Evolutionary conservation across 202 grass and related monocot genomes (phyloP).

Genomic region (Dendrocalamus latiflorus): DNA sequence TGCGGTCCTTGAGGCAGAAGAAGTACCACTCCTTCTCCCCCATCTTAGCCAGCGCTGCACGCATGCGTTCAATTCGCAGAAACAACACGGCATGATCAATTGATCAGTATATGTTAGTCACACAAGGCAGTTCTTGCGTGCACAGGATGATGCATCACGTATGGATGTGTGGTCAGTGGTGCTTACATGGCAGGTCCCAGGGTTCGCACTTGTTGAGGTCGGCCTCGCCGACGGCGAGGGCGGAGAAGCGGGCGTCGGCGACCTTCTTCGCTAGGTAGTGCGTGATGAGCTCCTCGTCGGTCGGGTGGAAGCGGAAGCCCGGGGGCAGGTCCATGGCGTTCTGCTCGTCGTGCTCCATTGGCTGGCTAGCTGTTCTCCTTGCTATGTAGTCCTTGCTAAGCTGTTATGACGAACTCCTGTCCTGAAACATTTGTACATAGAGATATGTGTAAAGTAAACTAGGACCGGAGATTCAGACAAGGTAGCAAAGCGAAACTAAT

Average conservation of each 20-base stretch:
- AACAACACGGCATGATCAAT: background rate
- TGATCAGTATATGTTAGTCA: background rate
- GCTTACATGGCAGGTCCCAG: constrained; percentile 85
- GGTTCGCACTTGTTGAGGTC: constrained; percentile 92
- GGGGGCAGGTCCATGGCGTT: constrained; percentile 66
- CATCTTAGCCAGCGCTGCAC: constrained; percentile 53
- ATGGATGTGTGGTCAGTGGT: background rate
- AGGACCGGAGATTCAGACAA: background rate
- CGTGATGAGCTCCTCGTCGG: constrained; percentile 84
- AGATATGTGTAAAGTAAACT: constrained; percentile 20
- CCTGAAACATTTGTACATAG: constrained; percentile 24
- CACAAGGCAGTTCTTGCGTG: background rate
- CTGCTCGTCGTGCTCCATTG: constrained; percentile 3
- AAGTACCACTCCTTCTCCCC: constrained; percentile 91
- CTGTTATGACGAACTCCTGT: background rate
- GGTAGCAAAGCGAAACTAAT: background rate
- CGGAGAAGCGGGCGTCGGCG: constrained; percentile 52
- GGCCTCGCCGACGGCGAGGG: constrained; percentile 63
- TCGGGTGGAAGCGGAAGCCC: constrained; percentile 79
- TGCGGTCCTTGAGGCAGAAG: constrained; percentile 73
- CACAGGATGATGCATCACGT: background rate
- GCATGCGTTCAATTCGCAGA: background rate
- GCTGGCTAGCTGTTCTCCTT: background rate
- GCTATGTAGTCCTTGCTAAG: background rate
- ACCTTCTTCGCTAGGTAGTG: constrained; percentile 84